Evolutionary conservation across 305 asterid species (phyloP).

Genomic region (Fraxinus sp.): DNA sequence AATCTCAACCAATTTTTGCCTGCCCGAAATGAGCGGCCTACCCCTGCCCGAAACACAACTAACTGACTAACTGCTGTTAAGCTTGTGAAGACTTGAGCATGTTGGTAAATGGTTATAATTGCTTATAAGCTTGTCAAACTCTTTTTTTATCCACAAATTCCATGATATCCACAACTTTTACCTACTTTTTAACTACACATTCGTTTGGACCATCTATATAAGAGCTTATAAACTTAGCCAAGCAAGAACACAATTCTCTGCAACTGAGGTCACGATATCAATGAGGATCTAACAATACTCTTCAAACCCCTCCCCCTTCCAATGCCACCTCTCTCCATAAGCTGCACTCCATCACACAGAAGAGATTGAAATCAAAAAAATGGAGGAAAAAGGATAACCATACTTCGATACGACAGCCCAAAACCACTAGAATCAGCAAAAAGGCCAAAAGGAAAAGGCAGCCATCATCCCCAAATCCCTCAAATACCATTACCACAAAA

Average conservation of each 20-base stretch:
- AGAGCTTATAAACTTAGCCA: not conserved
- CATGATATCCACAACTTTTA: not conserved
- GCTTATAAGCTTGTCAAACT: not conserved
- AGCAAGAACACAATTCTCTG: not conserved
- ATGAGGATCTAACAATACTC: not conserved
- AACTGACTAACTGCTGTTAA: not conserved
- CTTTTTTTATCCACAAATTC: not conserved
- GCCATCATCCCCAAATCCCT: not conserved
- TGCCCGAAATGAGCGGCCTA: not conserved
- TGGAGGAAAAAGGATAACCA: not conserved
- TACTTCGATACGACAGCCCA: not conserved
- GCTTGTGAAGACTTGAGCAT: not conserved
- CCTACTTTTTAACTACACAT: not conserved
- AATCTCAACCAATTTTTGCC: not conserved
- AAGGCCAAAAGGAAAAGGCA: not conserved
- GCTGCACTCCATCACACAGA: not conserved
- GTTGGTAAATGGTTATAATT: not conserved
- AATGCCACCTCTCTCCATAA: not conserved
- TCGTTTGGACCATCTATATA: not conserved
- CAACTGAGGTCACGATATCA: not conserved
- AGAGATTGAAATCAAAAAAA: not conserved
- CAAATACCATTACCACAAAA: not conserved
- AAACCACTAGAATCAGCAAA: constrained; percentile 4
- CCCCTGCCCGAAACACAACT: not conserved
- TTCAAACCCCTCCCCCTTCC: not conserved